Evolutionary conservation across 164 flowering plant genomes (phyloP).

Genomic region (Vitis rotundifolia): DNA sequence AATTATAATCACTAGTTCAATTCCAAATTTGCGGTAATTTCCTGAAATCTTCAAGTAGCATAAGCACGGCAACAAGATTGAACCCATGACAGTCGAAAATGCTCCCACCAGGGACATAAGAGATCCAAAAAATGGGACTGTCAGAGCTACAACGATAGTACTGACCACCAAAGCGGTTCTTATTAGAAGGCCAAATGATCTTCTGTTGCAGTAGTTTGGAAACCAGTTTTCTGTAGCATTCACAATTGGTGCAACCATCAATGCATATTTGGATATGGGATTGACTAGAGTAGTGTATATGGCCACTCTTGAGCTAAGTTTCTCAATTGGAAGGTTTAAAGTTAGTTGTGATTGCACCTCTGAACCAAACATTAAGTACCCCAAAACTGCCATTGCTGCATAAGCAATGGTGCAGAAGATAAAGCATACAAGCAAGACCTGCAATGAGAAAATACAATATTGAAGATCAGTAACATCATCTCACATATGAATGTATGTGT

Average conservation of each 20-base stretch:
- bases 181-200: slow-evolving; percentile 34
- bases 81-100: slow-evolving; percentile 43
- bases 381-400: slow-evolving; percentile 70
- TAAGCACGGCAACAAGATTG: slow-evolving; percentile 57
- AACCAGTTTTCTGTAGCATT: slow-evolving; percentile 40
- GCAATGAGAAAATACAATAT: slow-evolving; percentile 19
- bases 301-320: slow-evolving; percentile 65
- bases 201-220: slow-evolving; percentile 22
- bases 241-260: slow-evolving; percentile 66
- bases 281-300: slow-evolving; percentile 72
- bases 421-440: slow-evolving; percentile 76
- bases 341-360: slow-evolving; percentile 67
- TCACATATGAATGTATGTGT: too few relatives aligned
- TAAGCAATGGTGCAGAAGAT: slow-evolving; percentile 49
- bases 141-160: slow-evolving; percentile 47
- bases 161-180: slow-evolving; percentile 45
- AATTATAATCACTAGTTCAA: slow-evolving; percentile 31
- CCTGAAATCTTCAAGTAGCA: slow-evolving; percentile 63
- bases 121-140: slow-evolving; percentile 47
- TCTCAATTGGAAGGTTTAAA: slow-evolving; percentile 55
- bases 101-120: slow-evolving; percentile 67
- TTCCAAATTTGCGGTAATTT: slow-evolving; percentile 23
- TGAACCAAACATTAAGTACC: slow-evolving; percentile 81
- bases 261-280: slow-evolving; percentile 73
- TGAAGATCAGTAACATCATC: too few relatives aligned